Evolutionary conservation across 306 rosid genomes (phyloP).

Genomic region (Echinosophora koreensis): DNA sequence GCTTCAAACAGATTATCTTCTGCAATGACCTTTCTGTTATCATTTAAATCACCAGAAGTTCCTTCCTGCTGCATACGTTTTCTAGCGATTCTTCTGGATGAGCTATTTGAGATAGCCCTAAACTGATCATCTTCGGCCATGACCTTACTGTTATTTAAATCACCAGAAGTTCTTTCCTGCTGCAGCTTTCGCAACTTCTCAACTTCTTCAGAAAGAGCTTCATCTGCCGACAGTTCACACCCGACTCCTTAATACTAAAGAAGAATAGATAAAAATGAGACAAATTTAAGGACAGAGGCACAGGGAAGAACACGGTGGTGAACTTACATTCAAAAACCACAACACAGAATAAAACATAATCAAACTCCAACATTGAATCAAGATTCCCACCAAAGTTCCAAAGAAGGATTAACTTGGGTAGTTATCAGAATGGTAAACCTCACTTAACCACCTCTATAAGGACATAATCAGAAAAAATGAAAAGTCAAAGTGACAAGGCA

Average conservation of each 20-base stretch:
- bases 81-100: too few relatives aligned
- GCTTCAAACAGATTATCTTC: too few relatives aligned
- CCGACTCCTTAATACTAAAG: constrained; percentile 42
- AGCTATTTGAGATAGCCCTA: too few relatives aligned
- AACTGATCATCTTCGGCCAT: too few relatives aligned
- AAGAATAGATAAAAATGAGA: constrained; percentile 2
- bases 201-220: constrained; percentile 70
- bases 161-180: too few relatives aligned
- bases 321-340: constrained; percentile 12
- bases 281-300: too few relatives aligned
- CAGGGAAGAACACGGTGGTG: constrained; percentile 6
- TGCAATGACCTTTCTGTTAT: too few relatives aligned
- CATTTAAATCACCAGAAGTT: too few relatives aligned
- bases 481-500: constrained; percentile 14
- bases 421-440: constrained; percentile 33
- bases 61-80: too few relatives aligned
- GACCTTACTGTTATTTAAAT: too few relatives aligned
- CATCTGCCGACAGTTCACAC: constrained; percentile 62
- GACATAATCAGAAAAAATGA: constrained; percentile 4
- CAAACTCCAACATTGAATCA: constrained; percentile 24
- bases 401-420: not conserved
- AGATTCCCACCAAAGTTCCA: constrained; percentile 21
- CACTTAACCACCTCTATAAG: constrained; percentile 1
- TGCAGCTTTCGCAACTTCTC: constrained; percentile 53
- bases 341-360: constrained; percentile 38